Evolutionary conservation across 73 alveolate genomes (phyloP).

Genomic region (Halteria grandinella): DNA sequence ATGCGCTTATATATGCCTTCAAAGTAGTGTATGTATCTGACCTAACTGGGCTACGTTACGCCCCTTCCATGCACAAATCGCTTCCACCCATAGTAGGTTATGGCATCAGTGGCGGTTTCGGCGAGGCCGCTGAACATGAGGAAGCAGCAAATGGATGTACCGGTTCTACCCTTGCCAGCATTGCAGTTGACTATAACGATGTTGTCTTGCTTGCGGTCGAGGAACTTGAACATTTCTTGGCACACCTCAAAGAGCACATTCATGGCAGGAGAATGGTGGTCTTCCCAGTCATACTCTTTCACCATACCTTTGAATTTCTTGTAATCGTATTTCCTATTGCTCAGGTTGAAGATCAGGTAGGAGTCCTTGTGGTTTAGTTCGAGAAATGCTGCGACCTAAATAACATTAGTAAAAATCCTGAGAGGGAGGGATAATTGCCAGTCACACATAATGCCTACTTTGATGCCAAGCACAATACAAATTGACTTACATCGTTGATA

Average conservation of each 20-base stretch:
- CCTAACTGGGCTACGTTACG: conserved; percentile 77
- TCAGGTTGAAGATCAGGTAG: conserved; percentile 83
- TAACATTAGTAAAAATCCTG: not conserved
- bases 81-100: conserved; percentile 73
- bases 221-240: conserved; percentile 76
- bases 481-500: conserved; percentile 78
- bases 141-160: conserved; percentile 80
- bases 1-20: conserved; percentile 34
- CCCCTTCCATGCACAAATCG: conserved; percentile 74
- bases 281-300: conserved; percentile 81
- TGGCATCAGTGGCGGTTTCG: conserved; percentile 65
- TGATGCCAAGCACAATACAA: not conserved
- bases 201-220: conserved; percentile 43
- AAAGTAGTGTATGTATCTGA: conserved; percentile 72
- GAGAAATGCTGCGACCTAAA: conserved; percentile 65
- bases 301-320: conserved; percentile 84
- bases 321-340: conserved; percentile 80
- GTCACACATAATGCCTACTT: not conserved
- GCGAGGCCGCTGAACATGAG: conserved; percentile 74
- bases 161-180: conserved; percentile 91
- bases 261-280: conserved; percentile 93
- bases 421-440: no score
- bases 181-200: conserved; percentile 79
- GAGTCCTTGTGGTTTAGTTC: conserved; percentile 82
- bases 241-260: conserved; percentile 78